Evolutionary conservation across 306 rosid species (phyloP).

Genomic region (Trifolium pratense): DNA sequence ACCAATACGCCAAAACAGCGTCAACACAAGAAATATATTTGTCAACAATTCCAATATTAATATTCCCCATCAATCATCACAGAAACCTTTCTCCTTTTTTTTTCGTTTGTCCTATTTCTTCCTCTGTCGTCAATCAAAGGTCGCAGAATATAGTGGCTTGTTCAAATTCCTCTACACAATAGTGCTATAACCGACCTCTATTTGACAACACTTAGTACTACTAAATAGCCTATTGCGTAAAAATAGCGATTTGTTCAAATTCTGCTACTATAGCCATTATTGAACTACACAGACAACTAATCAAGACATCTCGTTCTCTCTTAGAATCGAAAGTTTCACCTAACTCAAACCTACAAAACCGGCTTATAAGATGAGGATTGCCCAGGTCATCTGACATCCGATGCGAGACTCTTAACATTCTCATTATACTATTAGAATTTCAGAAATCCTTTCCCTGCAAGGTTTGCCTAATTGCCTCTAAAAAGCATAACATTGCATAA

Average conservation of each 20-base stretch:
- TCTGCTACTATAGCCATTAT: too few species aligned
- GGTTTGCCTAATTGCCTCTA: neutral
- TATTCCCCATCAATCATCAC: neutral
- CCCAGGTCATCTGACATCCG: too few species aligned
- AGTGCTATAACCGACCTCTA: too few species aligned
- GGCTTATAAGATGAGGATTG: too few species aligned
- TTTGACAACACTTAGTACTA: too few species aligned
- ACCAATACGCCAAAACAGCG: neutral
- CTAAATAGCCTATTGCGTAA: too few species aligned
- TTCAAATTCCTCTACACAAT: too few species aligned
- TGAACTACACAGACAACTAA: neutral
- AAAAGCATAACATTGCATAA: neutral
- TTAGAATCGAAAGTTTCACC: too few species aligned
- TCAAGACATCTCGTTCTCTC: neutral
- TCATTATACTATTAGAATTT: constrained; percentile 16
- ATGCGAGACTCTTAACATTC: neutral
- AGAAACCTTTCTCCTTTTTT: neutral
- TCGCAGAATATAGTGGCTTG: neutral
- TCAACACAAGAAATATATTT: neutral
- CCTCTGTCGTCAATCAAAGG: neutral
- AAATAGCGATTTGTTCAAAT: neutral
- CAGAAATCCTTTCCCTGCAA: constrained; percentile 1
- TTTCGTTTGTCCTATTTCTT: neutral
- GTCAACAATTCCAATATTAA: neutral
- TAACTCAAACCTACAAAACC: too few species aligned